These are phyloP conservation scores for Rhodotorula sp. DNA, from an alignment of 1,284 basidiomycete species.

Conservation along the genomic window DNA sequence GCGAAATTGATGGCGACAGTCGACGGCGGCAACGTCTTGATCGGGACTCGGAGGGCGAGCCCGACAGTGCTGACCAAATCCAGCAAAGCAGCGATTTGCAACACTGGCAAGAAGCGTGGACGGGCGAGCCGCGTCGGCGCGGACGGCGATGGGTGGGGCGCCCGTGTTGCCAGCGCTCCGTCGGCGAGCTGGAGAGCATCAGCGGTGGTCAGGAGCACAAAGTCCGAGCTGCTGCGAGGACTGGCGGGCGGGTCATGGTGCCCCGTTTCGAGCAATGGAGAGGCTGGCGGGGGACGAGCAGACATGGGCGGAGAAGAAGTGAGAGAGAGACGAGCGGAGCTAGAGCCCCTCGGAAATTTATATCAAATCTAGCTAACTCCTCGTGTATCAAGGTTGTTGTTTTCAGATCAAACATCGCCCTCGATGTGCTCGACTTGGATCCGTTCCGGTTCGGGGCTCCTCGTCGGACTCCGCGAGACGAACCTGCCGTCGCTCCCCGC, in stretches of 20 bases:
- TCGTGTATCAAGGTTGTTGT: background rate
- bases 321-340: background rate
- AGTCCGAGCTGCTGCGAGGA: background rate
- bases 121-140: conserved; percentile 1
- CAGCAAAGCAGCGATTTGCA: background rate
- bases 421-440: conserved; percentile 34
- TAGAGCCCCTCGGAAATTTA: background rate
- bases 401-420: conserved; percentile 24
- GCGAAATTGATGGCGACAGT: conserved; percentile 1
- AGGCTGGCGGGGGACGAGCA: background rate
- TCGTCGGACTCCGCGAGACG: conserved; percentile 31
- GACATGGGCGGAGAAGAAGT: background rate
- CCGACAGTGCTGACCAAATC: conserved; percentile 4
- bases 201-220: conserved; percentile 15
- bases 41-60: background rate
- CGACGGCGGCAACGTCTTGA: background rate
- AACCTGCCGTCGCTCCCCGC: conserved; percentile 31
- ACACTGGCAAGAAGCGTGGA: conserved; percentile 14
- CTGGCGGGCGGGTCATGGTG: background rate
- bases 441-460: conserved; percentile 31
- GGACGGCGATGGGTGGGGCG: background rate
- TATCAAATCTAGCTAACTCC: no score
- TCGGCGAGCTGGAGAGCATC: background rate
- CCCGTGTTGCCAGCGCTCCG: background rate
- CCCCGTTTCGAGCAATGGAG: background rate